Percentiles rank a stretch among this genome's conserved stretches.
phyloP scores from a whole-genome alignment of 1,284 basidiomycete species.

The Anthracocystis walkeri region DNA sequence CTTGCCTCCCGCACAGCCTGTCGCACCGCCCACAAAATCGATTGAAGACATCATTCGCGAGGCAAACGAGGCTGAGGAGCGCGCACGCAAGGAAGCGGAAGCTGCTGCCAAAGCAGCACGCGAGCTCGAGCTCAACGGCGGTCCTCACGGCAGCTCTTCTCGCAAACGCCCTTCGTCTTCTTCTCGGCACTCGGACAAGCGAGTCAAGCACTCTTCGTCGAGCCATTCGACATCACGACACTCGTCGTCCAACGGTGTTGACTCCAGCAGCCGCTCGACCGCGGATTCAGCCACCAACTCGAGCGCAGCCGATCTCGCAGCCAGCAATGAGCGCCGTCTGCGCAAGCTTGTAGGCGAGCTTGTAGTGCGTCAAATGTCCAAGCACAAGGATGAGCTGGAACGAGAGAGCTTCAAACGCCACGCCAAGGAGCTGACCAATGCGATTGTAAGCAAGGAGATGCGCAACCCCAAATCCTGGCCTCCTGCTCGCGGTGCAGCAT shows the following conservation, averaged over 20 bases:
- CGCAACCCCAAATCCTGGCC: conserved; percentile 72
- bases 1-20: conserved; percentile 20
- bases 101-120: conserved; percentile 37
- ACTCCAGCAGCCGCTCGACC: conserved; percentile 8
- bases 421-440: conserved; percentile 88
- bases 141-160: conserved; percentile 13
- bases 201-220: conserved; percentile 38
- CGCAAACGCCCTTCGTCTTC: conserved; percentile 43
- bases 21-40: conserved; percentile 39
- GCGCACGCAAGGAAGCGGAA: conserved; percentile 49
- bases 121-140: conserved; percentile 33
- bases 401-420: conserved; percentile 92
- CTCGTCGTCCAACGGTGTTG: conserved; percentile 11
- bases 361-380: conserved; percentile 91
- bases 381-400: conserved; percentile 83
- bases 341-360: conserved; percentile 86
- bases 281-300: conserved; percentile 10
- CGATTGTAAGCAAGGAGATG: conserved; percentile 92
- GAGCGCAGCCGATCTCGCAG: conserved; percentile 12
- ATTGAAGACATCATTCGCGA: conserved; percentile 68
- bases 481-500: conserved; percentile 73
- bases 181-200: conserved; percentile 42
- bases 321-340: conserved; percentile 71
- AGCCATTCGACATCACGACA: neutral
- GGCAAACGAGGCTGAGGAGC: conserved; percentile 62